phyloP scores from a whole-genome alignment of 192 early-diverging fungal species.

The Haplosporangium gracile region DNA sequence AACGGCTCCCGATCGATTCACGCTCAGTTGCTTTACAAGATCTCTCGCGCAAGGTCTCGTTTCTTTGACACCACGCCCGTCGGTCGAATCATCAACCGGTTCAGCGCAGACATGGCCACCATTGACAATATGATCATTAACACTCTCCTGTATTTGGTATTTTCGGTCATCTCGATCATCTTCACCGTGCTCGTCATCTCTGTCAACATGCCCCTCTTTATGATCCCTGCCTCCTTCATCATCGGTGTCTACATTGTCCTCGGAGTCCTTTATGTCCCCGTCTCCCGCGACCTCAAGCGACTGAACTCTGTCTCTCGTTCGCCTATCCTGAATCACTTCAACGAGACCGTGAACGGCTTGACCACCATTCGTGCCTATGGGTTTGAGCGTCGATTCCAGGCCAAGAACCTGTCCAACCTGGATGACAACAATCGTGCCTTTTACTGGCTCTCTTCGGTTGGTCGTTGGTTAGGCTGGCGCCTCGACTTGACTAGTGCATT shows the following conservation, averaged over 20 bases:
- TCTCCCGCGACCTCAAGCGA: conserved; percentile 92
- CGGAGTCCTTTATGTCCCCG: conserved; percentile 76
- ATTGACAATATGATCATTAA: conserved; percentile 74
- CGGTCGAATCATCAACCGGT: conserved; percentile 85
- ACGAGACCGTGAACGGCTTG: conserved; percentile 82
- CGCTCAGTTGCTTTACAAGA: conserved; percentile 61
- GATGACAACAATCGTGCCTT: conserved; percentile 88
- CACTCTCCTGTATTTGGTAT: conserved; percentile 59
- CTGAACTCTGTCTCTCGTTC: conserved; percentile 81
- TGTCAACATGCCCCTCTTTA: conserved; percentile 75
- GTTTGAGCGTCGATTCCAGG: conserved; percentile 72
- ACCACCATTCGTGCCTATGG: conserved; percentile 92
- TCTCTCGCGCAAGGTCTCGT: conserved; percentile 81
- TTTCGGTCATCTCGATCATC: conserved; percentile 70
- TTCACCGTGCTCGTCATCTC: conserved; percentile 72
- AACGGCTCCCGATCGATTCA: conserved; percentile 68
- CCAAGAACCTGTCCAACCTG: conserved; percentile 68
- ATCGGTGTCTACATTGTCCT: conserved; percentile 69
- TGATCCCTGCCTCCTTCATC: conserved; percentile 72
- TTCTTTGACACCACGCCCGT: conserved; percentile 93
- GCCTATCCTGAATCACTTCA: conserved; percentile 84
- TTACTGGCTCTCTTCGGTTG: conserved; percentile 86
- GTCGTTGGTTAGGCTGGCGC: conserved; percentile 90
- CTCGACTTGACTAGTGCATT: conserved; percentile 82
- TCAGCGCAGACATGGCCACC: conserved; percentile 87